Evolutionary conservation across 1,139 yeast species (phyloP), one percentile per base, ranked within the genome.

Genomic region (Yamadazyma taylorii): DNA sequence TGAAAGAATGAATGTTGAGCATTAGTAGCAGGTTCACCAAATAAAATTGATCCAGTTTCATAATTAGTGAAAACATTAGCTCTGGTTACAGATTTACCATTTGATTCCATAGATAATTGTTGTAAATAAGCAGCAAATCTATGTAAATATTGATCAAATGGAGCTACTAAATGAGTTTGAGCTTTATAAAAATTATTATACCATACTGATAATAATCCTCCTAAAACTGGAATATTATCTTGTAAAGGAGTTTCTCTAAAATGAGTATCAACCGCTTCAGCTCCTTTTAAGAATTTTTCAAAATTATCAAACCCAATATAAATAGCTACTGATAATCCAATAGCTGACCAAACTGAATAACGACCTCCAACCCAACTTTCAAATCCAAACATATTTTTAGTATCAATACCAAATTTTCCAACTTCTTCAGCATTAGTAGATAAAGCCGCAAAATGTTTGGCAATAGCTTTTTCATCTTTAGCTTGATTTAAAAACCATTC

Each of bases 1-100:
- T 92, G 98, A 92, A 92, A 92, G 84, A 92, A 92, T 26, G 97
- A 90, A 73, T 92, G 98, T 74, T 92, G 98, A 41, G 98, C 95
- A 66, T 92, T 92, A 48, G 98, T 92, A 45, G 96, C 95, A 58
- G 98, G 98, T 74, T 92, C 98, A 60, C 98, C 98, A 59, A 92
- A 92, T 58, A 92, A 73, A 48, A 92, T 89, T 42, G 96, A 75
- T 51, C 98, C 98, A 35, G 97, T 90, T 60, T 94, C 90, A 75
- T 92, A 92, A 72, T 84, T 81, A 59, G 96, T 87, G 72, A 85
- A 88, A 47, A 79, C 83, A 60, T 88, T 85, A 55, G 87, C 89
- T 67, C 97, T 84, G 54, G 96, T 85, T 52, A 90, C 97, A 33
- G 95, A 83, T 74, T 92, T 92, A 73, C 98, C 98, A 72, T 92